Evolutionary conservation across 2,329 filamentous ascomycete species (phyloP), one percentile per base, ranked within the genome.

Genomic region (Aspergillus neoniger): DNA sequence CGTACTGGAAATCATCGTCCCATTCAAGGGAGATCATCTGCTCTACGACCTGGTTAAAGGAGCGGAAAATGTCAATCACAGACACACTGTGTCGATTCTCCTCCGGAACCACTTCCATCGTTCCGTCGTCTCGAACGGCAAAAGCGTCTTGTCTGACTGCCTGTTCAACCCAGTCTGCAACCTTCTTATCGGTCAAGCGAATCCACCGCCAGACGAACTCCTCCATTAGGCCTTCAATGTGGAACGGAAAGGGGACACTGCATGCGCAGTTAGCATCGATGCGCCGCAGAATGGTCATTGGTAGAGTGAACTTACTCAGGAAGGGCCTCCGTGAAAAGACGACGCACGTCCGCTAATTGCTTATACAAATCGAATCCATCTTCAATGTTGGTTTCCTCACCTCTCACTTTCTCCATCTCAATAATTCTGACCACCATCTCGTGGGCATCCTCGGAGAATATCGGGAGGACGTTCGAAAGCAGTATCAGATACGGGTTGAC

Each of bases 171-270:
- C 95, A 95, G 23, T 88, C 87, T 63, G 90, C 83, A 70, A 97
- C 88, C 71, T 89, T 92, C 36, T 81, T 81, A 69, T 98, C 92
- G 7, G 92, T 92, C 64, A 88, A 86, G 57, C 85, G 84, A 64
- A 99, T 91, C 93, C 93, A 99, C 60, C 92, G 88, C 93, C 93
- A 98, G 5, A 98, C 95, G 74, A 98, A 99, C 38, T 91, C 89
- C 63, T 93, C 90, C 17, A 99, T 82, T 15, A 96, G 80, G 44
- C 88, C 86, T 76, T 99, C 95, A 47, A 99, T 85, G 65, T 92
- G 88, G 74, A 98, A 97, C 4, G 88, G 88, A 74, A 98, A 99
- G 1, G 87, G 85, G 39, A 60, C 57, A 36, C 62, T 86, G 81
- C 8, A 25, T 3, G 53, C 74, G 74, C 14, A 32, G 59, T 70